Base-by-base conservation (phyloP, 2,329 filamentous ascomycete species). In the Ascochyta pisi region DNA sequence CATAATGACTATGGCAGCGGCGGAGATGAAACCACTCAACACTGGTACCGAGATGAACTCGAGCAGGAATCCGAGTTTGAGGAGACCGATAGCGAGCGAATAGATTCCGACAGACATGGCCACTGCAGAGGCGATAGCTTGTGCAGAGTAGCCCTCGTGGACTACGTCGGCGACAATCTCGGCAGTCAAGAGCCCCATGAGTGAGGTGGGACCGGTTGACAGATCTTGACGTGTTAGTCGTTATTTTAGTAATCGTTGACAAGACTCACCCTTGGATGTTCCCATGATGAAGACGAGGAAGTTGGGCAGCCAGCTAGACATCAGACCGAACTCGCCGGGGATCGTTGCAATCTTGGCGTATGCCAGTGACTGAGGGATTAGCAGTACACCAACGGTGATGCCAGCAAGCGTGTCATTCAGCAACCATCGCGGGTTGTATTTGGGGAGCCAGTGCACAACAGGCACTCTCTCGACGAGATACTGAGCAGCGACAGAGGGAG, bases 261-360 rank as follows among this genome's bases (percentile, higher is more conserved):
- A 24, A 2, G 2, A 40, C 62, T 13, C 55, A 71, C 71, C 71
- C 45, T 65, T 62, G 1, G 67, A 73, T 79, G 91, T 89, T 5
- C 94, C 94, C 61, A 98, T 97, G n/a, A 95, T 96, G 70, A 97
- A 97, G 76, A 97, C 94, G 71, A 98, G 15, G 90, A 97, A 4
- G 91, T 97, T 46, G 89, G 94, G 74, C 95, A 98, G 76, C 93
- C 93, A 98, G 76, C 97, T 97, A 54, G 96, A 84, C 65, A 96
- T 77, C 13, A 96, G 91, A 40, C 94, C 94, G 85, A 96, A 12
- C 84, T 89, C 61, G 84, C 94, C 76, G 93, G 97, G 4, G 89
- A 97, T 6, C 89, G 93, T 79, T 91, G 95, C 13, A 96, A 85
- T 64, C 87, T 97, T 75, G 94, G 94, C 92, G 76, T 98, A 98